Conservation (phyloP, 805 yeast species). For the Isabelozyma pseudorhagii region DNA sequence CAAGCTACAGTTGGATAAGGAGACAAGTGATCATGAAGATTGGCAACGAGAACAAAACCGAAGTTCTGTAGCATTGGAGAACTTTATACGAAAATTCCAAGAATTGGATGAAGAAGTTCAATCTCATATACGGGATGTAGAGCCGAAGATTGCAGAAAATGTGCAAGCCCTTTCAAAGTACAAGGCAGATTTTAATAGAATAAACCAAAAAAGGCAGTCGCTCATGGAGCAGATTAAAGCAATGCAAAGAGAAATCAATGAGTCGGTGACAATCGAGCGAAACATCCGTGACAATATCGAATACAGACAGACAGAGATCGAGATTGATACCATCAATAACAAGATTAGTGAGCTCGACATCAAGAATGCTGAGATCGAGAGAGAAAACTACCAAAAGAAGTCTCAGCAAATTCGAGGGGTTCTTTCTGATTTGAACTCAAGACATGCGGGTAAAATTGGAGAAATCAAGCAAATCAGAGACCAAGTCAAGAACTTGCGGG, state of each 20-base stretch:
- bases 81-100: conserved; percentile 2
- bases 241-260: conserved; percentile 44
- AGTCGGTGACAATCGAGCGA: conserved; percentile 60
- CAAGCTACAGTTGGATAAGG: background rate
- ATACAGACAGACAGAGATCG: conserved; percentile 41
- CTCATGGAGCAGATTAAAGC: conserved; percentile 22
- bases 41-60: background rate
- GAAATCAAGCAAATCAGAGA: conserved; percentile 80
- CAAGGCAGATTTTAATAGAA: conserved; percentile 5
- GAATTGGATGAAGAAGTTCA: conserved; percentile 15
- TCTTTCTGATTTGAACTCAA: conserved; percentile 55
- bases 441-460: conserved; percentile 75
- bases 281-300: conserved; percentile 65
- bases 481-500: conserved; percentile 53
- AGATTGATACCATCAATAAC: conserved; percentile 32
- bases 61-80: conserved; percentile 4
- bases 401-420: conserved; percentile 48
- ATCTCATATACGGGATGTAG: conserved; percentile 7
- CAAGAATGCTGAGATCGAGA: conserved; percentile 56
- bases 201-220: conserved; percentile 16
- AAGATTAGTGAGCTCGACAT: conserved; percentile 47
- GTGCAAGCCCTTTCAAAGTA: conserved; percentile 3
- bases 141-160: conserved; percentile 19
- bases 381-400: conserved; percentile 58
- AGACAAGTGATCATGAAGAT: conserved; percentile 2